phyloP scores from a whole-genome alignment of 768 basidiomycete genomes.

The Rhizopogon vesiculosus region DNA sequence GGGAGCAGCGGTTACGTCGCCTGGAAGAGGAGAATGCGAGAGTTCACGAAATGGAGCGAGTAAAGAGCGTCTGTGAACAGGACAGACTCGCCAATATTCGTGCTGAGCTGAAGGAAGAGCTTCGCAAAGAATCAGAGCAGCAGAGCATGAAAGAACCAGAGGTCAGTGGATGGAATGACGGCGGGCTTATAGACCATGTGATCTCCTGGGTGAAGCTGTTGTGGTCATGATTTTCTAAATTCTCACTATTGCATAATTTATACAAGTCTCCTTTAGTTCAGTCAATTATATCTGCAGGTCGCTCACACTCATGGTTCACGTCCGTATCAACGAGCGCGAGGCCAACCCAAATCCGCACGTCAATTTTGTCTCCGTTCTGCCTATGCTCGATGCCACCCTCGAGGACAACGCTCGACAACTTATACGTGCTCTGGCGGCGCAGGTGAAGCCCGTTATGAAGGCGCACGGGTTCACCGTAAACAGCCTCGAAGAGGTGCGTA shows the following conservation, averaged over 20 bases:
- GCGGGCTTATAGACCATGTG: neutral
- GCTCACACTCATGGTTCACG: constrained; percentile 55
- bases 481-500: constrained; percentile 72
- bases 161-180: too few species aligned
- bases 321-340: constrained; percentile 64
- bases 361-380: constrained; percentile 70
- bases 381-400: constrained; percentile 32
- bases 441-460: constrained; percentile 83
- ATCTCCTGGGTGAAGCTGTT: neutral
- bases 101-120: neutral
- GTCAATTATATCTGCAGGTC: too few species aligned
- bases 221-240: neutral
- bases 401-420: constrained; percentile 67
- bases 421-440: constrained; percentile 75
- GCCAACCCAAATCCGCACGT: constrained; percentile 71
- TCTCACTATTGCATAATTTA: neutral
- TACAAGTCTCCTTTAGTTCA: neutral
- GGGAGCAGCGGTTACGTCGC: neutral
- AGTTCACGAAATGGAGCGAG: neutral
- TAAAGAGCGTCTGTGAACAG: neutral
- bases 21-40: neutral
- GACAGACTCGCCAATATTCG: neutral
- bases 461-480: constrained; percentile 70
- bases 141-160: neutral
- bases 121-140: neutral